phyloP scores from a whole-genome alignment of 768 basidiomycete genomes.

The Collybia sordida region DNA sequence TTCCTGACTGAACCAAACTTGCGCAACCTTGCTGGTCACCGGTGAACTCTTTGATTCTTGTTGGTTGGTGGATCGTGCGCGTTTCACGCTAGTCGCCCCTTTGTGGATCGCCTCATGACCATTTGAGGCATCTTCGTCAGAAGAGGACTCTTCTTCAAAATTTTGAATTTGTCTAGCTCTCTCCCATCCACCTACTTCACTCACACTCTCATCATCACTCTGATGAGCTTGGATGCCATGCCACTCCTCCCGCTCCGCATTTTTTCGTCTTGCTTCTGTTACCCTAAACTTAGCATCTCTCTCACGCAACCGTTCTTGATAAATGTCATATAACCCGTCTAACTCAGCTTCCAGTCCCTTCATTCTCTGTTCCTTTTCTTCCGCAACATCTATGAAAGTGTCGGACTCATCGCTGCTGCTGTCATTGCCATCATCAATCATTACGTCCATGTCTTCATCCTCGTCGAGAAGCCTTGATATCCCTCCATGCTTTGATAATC shows the following conservation, averaged over 20 bases:
- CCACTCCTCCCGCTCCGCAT: constrained; percentile 82
- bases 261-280: constrained; percentile 71
- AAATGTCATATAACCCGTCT: constrained; percentile 86
- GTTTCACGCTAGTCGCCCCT: constrained; percentile 45
- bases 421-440: constrained; percentile 32
- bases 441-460: constrained; percentile 45
- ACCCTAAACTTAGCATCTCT: constrained; percentile 87
- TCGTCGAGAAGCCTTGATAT: constrained; percentile 32
- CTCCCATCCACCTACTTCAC: constrained; percentile 66
- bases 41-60: constrained; percentile 31
- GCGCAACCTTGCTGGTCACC: constrained; percentile 54
- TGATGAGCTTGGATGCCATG: constrained; percentile 55
- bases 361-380: constrained; percentile 66
- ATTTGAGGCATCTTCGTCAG: constrained; percentile 53
- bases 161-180: constrained; percentile 62
- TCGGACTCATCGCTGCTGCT: constrained; percentile 28
- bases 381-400: constrained; percentile 58
- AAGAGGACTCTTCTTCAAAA: constrained; percentile 41
- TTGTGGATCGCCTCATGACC: constrained; percentile 39
- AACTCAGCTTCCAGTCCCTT: constrained; percentile 77
- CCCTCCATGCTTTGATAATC: constrained; percentile 36
- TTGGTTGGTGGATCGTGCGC: constrained; percentile 49
- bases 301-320: constrained; percentile 77
- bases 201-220: constrained; percentile 39
- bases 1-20: constrained; percentile 96